phyloP scores from a whole-genome alignment of 352 stramenopile genomes.

The Phytophthora macrochlamydospora region DNA sequence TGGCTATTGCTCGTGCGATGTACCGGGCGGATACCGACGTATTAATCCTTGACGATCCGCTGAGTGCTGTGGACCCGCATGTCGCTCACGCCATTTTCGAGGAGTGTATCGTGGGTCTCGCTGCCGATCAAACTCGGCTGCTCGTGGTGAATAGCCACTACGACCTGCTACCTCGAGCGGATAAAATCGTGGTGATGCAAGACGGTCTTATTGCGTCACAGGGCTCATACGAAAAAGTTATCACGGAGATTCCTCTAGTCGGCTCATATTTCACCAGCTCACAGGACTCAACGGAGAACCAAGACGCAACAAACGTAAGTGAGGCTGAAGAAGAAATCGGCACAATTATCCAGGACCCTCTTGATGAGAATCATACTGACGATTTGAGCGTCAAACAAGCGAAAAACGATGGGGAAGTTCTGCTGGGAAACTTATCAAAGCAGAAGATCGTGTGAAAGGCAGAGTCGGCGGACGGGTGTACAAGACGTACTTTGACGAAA shows the following conservation, averaged over 20 bases:
- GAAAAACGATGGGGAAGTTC: not conserved
- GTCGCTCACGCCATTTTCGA: slow-evolving; percentile 94
- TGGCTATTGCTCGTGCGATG: slow-evolving; percentile 90
- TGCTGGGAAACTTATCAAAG: slow-evolving; percentile 18
- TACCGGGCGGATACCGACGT: slow-evolving; percentile 90
- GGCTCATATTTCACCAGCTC: not conserved
- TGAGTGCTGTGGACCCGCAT: slow-evolving; percentile 95
- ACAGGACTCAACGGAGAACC: slow-evolving; percentile 1
- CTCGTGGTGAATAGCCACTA: slow-evolving; percentile 94
- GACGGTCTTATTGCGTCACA: slow-evolving; percentile 78
- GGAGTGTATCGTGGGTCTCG: slow-evolving; percentile 79
- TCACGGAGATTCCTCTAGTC: slow-evolving; percentile 37
- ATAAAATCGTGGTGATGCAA: slow-evolving; percentile 65
- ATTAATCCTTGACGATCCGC: slow-evolving; percentile 93
- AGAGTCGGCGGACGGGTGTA: slow-evolving; percentile 30
- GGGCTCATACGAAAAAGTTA: slow-evolving; percentile 74
- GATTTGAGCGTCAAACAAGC: not conserved
- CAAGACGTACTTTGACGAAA: slow-evolving; percentile 37
- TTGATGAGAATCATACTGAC: not conserved
- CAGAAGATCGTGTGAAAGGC: slow-evolving; percentile 37
- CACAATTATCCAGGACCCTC: not conserved
- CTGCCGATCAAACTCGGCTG: slow-evolving; percentile 72
- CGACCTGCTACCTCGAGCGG: slow-evolving; percentile 72
- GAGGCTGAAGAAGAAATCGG: not conserved
- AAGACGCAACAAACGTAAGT: not conserved